A percentile compares a stretch with the other conserved stretches of the same genome.
Conservation (phyloP, 495 filamentous ascomycete species). For the Pseudevernia furfuracea region DNA sequence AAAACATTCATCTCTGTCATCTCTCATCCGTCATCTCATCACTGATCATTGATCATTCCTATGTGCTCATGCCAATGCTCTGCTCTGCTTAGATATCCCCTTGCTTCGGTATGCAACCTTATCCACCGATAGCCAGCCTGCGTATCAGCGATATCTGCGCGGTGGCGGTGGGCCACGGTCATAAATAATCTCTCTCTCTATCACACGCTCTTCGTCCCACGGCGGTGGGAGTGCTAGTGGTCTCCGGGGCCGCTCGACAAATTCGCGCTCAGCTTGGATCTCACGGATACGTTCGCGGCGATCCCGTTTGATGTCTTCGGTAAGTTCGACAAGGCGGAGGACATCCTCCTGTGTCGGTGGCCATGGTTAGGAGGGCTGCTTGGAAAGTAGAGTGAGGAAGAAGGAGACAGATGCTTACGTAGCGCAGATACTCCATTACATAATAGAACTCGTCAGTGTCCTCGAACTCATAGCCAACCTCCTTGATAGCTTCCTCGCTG, state of each 20-base stretch:
- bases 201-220: conserved; percentile 49
- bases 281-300: conserved; percentile 72
- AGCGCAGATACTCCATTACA: conserved; percentile 80
- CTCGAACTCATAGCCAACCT: conserved; percentile 80
- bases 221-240: conserved; percentile 25
- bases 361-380: background rate
- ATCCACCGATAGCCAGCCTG: background rate
- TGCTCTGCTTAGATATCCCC: background rate
- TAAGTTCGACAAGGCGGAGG: conserved; percentile 67
- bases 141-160: conserved; percentile 18
- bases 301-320: conserved; percentile 70
- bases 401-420: conserved; percentile 53
- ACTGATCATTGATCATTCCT: conserved; percentile 8
- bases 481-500: conserved; percentile 76
- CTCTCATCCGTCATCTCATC: background rate
- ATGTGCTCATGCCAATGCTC: conserved; percentile 5
- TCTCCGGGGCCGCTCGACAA: conserved; percentile 30
- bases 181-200: conserved; percentile 52
- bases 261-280: conserved; percentile 69
- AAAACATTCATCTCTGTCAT: background rate
- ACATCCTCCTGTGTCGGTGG: conserved; percentile 65
- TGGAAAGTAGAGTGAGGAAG: conserved; percentile 12
- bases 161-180: conserved; percentile 29
- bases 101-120: background rate
- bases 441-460: conserved; percentile 88